Base-by-base conservation (phyloP, 805 yeast genomes). In the Metschnikowia koreensis region DNA sequence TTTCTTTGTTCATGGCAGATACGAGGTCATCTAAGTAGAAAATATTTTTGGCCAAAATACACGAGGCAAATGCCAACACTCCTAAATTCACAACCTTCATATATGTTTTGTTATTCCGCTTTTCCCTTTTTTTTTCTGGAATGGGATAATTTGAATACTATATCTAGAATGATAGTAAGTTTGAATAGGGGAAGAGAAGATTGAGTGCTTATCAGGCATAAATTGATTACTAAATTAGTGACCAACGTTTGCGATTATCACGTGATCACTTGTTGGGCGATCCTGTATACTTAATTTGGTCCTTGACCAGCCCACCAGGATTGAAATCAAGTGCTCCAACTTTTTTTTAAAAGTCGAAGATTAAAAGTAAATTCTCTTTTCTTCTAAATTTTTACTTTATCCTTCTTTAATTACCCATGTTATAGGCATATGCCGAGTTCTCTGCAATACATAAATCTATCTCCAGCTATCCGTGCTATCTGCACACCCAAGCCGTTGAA, bases 21-120 rank as follows among this genome's bases (percentile, higher is more conserved):
- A 31, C 50, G n/a, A 58, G 55, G 36, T 50, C 54, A 31, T 57
- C 60, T 34, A 57, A 44, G 29, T 54, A 50, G 39, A 53, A 42
- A 37, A 59, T 51, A 36, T 59, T 59, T 43, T 57, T 59, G 26
- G 62, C 60, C 33, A 55, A 42, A 10, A 52, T 50, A 16, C 55
- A 47, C 31, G 58, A 47, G n/a, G 59, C 59, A 38, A 57, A 57
- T 9, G 53, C 43, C 43, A 55, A 43, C 9, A 51, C 53, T 6
- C 55, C 59, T 38, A 57, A 40, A 7, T 41, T 51, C 22, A 50
- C 41, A 31, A 58, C n/a, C 40, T 39, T 58, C 61, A 58, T 58
- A 22, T 2, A 22, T 22, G n/a, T 13, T 12, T 33, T 33, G 37
- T 33, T 13, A 36, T 36, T 16, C 6, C n/a, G 9, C 38, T 10